Evolutionary conservation across 2,329 filamentous ascomycete species (phyloP), one percentile per base, ranked within the genome.

Genomic region (Exophiala sideris): DNA sequence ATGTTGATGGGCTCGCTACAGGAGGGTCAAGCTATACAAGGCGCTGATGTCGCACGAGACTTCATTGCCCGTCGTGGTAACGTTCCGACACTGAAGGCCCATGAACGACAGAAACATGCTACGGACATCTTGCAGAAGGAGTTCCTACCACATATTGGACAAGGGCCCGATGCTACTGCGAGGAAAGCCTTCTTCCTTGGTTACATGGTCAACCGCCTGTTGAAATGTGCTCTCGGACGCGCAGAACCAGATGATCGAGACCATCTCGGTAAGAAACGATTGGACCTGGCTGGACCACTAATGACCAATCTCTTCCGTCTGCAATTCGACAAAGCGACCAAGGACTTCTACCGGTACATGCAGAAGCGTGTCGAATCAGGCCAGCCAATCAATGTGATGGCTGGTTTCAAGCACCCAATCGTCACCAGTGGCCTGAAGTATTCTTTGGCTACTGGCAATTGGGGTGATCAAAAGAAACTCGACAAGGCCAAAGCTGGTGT

Each of bases 391-490:
- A 94, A 94, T 61, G 76, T 97, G 39, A 89, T 89, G 11, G 82
- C 96, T 54, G 94, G 91, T 63, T 87, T 97, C 67, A 97, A 96
- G 76, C 86, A 88, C 18, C 87, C 85, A 59, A 96, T 94, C 16
- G 80, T 99, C 62, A 95, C 91, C 16, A 95, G 94, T 68, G 94
- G 92, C 46, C 76, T 99, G 62, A 96, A 96, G 70, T 99, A 99
- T 73, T 96, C 94, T 48, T 79, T 99, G 58, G 92, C 94, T 21
- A 99, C 94, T 11, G 94, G 94, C 62, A 99, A 99, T 74, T 99
- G 94, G 95, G 95, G 94, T 67, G 94, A 99, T 63, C 94, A 99
- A 77, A 99, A 97, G 81, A 99, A 97, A 78, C 91, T 94, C 16
- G 88, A 89, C 65, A 92, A 87, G 64, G 89, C 91, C 1, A 97